Conservation (phyloP, 2,329 filamentous ascomycete species). For the Zymoseptoria pseudotritici region DNA sequence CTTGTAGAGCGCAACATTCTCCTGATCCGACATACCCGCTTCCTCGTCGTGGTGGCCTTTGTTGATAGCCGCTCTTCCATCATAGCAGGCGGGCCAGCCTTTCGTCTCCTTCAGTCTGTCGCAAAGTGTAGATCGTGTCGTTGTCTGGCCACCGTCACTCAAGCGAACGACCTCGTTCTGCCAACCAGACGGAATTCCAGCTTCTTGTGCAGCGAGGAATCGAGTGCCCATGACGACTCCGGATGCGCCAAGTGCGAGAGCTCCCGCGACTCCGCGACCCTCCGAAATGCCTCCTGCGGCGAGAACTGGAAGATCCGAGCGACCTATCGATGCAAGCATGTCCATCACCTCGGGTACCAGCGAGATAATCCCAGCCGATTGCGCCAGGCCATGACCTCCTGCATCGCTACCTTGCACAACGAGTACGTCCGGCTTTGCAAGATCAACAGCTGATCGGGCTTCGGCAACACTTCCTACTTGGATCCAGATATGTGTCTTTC, state of each 20-base stretch:
- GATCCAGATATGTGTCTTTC: constrained; percentile 44
- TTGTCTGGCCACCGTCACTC: constrained; percentile 42
- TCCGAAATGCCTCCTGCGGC: constrained; percentile 54
- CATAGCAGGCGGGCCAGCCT: constrained; percentile 50
- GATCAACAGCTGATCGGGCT: constrained; percentile 44
- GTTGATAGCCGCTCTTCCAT: constrained; percentile 50
- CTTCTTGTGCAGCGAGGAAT: constrained; percentile 48
- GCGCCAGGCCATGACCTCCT: constrained; percentile 52
- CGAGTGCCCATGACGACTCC: constrained; percentile 56
- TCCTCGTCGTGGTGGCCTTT: constrained; percentile 38
- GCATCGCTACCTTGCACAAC: constrained; percentile 56
- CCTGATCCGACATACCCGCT: constrained; percentile 29
- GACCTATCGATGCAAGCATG: constrained; percentile 33
- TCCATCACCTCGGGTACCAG: constrained; percentile 50
- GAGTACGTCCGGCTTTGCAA: constrained; percentile 45
- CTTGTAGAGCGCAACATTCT: constrained; percentile 36
- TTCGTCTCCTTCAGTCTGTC: constrained; percentile 47
- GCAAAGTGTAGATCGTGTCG: constrained; percentile 42
- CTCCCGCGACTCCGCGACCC: constrained; percentile 45
- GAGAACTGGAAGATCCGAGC: constrained; percentile 42
- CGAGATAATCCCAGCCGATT: constrained; percentile 46
- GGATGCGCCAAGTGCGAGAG: constrained; percentile 43
- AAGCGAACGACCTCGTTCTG: constrained; percentile 37
- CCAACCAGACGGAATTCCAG: constrained; percentile 39
- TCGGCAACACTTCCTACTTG: constrained; percentile 53